Conservation (phyloP, 345 rosid species). For the Nephelium lappaceum region DNA sequence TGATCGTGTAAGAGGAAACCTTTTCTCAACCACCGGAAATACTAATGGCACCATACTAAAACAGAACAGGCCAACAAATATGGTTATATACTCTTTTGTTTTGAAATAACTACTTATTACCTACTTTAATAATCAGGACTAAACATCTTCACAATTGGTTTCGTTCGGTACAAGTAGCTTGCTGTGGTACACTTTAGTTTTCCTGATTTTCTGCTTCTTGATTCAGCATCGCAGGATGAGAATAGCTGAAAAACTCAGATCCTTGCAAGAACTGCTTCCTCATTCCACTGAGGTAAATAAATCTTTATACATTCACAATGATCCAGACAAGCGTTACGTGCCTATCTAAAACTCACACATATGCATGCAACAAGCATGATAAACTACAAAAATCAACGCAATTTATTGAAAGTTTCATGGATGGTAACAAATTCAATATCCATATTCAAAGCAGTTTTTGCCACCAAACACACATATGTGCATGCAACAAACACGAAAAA, state of each 20-base stretch:
- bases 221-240: conserved; percentile 46
- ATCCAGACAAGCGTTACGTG: not conserved
- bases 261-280: conserved; percentile 52
- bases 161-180: not conserved
- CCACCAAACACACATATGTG: not conserved
- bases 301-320: not conserved
- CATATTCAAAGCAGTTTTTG: too few species aligned
- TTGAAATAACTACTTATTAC: not conserved
- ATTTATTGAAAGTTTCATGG: too few species aligned
- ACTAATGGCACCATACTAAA: not conserved
- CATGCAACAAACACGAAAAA: too few species aligned
- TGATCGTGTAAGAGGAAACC: conserved; percentile 36
- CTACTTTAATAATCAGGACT: not conserved
- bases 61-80: conserved; percentile 9
- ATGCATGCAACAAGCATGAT: not conserved
- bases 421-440: too few species aligned
- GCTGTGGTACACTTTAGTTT: not conserved
- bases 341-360: too few species aligned
- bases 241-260: conserved; percentile 44
- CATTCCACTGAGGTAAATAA: conserved; percentile 42
- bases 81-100: conserved; percentile 2
- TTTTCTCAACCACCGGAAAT: conserved; percentile 7
- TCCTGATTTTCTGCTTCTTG: conserved; percentile 5
- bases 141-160: not conserved
- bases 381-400: too few species aligned